A percentile compares a stretch with the other conserved stretches of the same genome.
Evolutionary conservation across 2,329 filamentous ascomycete genomes (phyloP).

Genomic region (Fusarium sarcochroum): DNA sequence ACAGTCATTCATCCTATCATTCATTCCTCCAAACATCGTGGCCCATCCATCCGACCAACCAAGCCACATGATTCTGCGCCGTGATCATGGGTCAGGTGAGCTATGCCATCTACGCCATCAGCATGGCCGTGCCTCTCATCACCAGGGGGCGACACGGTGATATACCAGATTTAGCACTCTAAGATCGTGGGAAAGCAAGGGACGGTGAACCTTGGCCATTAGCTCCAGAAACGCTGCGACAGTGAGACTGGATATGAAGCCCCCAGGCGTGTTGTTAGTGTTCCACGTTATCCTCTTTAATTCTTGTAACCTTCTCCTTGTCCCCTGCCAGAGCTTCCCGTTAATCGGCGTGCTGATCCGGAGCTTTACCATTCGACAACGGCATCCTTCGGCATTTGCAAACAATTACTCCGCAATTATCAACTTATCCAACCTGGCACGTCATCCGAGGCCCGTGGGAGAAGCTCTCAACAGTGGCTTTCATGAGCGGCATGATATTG

Average conservation of each 20-base stretch:
- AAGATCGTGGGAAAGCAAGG: constrained; percentile 37
- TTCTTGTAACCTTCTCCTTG: background rate
- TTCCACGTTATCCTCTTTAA: constrained; percentile 2
- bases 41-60: constrained; percentile 27
- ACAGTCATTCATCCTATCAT: constrained; percentile 5
- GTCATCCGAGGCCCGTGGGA: constrained; percentile 3
- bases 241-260: constrained; percentile 13
- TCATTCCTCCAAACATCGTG: constrained; percentile 28
- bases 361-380: constrained; percentile 39
- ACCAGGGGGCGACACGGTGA: constrained; percentile 31
- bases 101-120: constrained; percentile 49
- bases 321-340: constrained; percentile 30
- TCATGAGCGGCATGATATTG: constrained; percentile 5
- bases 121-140: constrained; percentile 39
- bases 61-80: constrained; percentile 49
- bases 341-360: constrained; percentile 41
- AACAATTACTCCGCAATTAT: constrained; percentile 14
- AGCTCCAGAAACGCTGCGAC: constrained; percentile 20
- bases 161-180: constrained; percentile 35
- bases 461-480: constrained; percentile 1
- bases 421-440: constrained; percentile 25
- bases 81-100: constrained; percentile 51
- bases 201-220: constrained; percentile 33
- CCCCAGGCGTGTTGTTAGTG: constrained; percentile 29
- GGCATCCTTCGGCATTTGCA: constrained; percentile 32